These are phyloP conservation scores for Diplodia seriata DNA, from an alignment of 2,329 filamentous ascomycete genomes.

Conservation along the genomic window DNA sequence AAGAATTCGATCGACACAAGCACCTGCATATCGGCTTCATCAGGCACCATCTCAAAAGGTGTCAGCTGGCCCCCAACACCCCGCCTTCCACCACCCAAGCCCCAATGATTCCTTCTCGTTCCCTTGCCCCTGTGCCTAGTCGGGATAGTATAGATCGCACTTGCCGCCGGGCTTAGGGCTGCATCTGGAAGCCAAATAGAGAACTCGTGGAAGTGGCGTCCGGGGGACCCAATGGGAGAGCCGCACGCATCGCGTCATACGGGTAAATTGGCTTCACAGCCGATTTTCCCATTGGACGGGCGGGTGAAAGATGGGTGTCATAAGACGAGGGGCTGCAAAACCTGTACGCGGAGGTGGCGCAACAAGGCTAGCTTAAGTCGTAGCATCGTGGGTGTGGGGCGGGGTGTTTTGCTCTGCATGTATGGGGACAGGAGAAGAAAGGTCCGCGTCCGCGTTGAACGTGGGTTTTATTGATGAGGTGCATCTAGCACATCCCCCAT, in stretches of 20 bases:
- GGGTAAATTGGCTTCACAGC: conserved; percentile 13
- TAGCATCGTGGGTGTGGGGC: conserved; percentile 22
- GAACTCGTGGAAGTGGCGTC: conserved; percentile 9
- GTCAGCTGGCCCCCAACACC: conserved; percentile 20
- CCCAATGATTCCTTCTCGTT: conserved; percentile 13
- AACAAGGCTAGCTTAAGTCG: conserved; percentile 22
- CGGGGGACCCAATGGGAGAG: conserved; percentile 9
- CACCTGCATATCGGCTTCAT: conserved; percentile 24
- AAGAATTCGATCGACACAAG: conserved; percentile 25
- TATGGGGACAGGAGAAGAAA: conserved; percentile 22
- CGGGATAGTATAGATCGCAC: conserved; percentile 13
- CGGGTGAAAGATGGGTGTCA: conserved; percentile 12
- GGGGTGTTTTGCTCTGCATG: conserved; percentile 19
- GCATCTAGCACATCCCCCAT: conserved; percentile 9
- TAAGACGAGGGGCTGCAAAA: conserved; percentile 13
- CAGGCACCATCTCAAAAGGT: conserved; percentile 22
- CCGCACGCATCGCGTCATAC: conserved; percentile 28
- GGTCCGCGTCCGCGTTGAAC: conserved; percentile 24
- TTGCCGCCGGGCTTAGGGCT: conserved; percentile 16
- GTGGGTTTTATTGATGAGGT: conserved; percentile 17
- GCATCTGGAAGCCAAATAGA: conserved; percentile 22
- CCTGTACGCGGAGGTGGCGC: conserved; percentile 25
- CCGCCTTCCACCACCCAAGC: background rate
- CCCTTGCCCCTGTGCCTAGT: conserved; percentile 5
- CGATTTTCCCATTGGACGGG: conserved; percentile 15